Base-by-base conservation (phyloP, 352 stramenopile genomes). In the Aphanomyces euteiches region DNA sequence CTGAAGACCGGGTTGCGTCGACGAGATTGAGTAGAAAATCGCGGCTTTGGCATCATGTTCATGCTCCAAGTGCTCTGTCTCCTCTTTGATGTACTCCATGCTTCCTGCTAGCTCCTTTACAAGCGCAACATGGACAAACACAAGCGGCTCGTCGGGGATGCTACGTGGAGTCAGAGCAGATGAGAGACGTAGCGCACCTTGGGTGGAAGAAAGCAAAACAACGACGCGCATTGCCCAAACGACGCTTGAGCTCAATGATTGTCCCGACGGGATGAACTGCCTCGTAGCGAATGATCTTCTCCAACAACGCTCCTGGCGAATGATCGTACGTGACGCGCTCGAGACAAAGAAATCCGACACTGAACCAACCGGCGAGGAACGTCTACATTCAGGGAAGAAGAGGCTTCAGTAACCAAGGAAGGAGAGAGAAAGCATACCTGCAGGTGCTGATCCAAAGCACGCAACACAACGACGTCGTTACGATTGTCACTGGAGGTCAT, bases 11-110 rank as follows among this genome's bases (percentile, higher is more conserved):
- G 89, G 90, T 73, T 98, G 89, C 5, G 94, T 96, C 45, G 93
- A 93, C 7, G 83, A 97, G 73, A 99, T 99, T 1, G 95, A 98
- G 78, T 99, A 99, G 74, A 98, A 98, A 40, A 98, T 96, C 15
- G 95, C 94, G 61, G 88, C 79, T 45, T 82, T 79, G 15, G 83
- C 80, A 56, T 90, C 72, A 7, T 79, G 78, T 40, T 82, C 74
- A 64, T 94, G 80, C 21, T 75, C 48, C 60, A 92, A 75, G 66
- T 79, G 79, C 48, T 92, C 82, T 7, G 82, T 96, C 73, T 78
- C 78, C 1, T 93, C 80, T 17, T 82, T 82, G 66, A 98, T 96
- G 68, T 97, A 88, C 40, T 85, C 75, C 94, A 99, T 98, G 69
- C 88, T 95, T 13, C 76, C 77, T 7, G 95, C 93, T 1, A 98